Conservation (phyloP, 495 filamentous ascomycete genomes). For the Hamigera avellanea region DNA sequence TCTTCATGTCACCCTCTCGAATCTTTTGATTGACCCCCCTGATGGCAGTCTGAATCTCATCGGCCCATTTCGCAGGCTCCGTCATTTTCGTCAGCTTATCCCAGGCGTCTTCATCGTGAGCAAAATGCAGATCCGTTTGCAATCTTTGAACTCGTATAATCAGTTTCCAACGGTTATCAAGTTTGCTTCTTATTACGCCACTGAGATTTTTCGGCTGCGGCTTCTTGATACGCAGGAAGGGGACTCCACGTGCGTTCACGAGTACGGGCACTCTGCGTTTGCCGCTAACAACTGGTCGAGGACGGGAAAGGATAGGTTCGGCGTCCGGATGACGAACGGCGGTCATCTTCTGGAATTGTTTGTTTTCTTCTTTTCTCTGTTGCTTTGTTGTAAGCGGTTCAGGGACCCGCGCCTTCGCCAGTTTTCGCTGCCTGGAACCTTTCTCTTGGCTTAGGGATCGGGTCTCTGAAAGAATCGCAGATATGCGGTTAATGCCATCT, state of each 20-base stretch:
- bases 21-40: slow-evolving; percentile 13
- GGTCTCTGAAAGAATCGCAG: slow-evolving; percentile 12
- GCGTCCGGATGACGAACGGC: slow-evolving; percentile 26
- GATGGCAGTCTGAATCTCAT: slow-evolving; percentile 8
- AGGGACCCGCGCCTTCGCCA: slow-evolving; percentile 2
- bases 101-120: slow-evolving; percentile 48
- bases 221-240: slow-evolving; percentile 60
- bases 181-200: slow-evolving; percentile 42
- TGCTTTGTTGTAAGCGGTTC: slow-evolving; percentile 15
- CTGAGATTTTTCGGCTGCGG: slow-evolving; percentile 50
- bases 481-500: slow-evolving; percentile 12
- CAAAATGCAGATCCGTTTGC: slow-evolving; percentile 25
- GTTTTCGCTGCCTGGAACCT: slow-evolving; percentile 8
- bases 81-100: slow-evolving; percentile 24
- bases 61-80: slow-evolving; percentile 15
- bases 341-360: slow-evolving; percentile 17
- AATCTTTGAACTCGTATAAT: slow-evolving; percentile 21
- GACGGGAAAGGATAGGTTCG: slow-evolving; percentile 28
- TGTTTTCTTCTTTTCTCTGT: slow-evolving; percentile 15
- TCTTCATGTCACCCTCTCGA: slow-evolving; percentile 13
- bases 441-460: background rate
- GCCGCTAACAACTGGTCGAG: slow-evolving; percentile 34
- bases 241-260: slow-evolving; percentile 45
- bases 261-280: slow-evolving; percentile 49
- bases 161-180: slow-evolving; percentile 27